Evolutionary conservation across 106 monocot genomes (phyloP).

Genomic region (Agapanthus africanus): DNA sequence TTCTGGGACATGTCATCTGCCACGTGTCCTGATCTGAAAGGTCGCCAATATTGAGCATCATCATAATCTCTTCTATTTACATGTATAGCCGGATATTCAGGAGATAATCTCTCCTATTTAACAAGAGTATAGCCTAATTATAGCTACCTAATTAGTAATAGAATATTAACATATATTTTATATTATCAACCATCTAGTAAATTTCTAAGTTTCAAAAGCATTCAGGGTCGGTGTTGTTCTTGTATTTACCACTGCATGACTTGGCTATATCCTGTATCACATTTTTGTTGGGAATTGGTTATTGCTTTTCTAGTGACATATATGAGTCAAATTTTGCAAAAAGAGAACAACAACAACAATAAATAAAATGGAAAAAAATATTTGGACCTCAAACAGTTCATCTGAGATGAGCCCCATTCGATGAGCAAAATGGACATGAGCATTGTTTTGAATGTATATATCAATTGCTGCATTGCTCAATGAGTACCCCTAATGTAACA

Average conservation of each 20-base stretch:
- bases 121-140: too few relatives aligned
- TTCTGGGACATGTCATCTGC: too few relatives aligned
- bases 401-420: slow-evolving; percentile 2
- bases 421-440: neutral
- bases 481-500: neutral
- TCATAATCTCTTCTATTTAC: too few relatives aligned
- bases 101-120: too few relatives aligned
- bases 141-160: too few relatives aligned
- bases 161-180: too few relatives aligned
- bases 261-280: slow-evolving; percentile 24
- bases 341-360: too few relatives aligned
- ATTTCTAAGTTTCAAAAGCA: slow-evolving; percentile 28
- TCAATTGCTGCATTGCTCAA: slow-evolving; percentile 1
- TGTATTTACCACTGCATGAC: slow-evolving; percentile 31
- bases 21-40: too few relatives aligned
- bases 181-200: slow-evolving; percentile 31
- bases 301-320: neutral
- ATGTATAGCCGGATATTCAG: too few relatives aligned
- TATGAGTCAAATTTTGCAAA: neutral
- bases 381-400: slow-evolving; percentile 1
- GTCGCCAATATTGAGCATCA: too few relatives aligned
- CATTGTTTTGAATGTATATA: slow-evolving; percentile 1
- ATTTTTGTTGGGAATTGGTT: neutral
- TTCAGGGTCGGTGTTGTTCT: slow-evolving; percentile 29
- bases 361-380: too few relatives aligned